Conservation (phyloP, 495 filamentous ascomycete genomes). For the Talaromyces thailandensis region DNA sequence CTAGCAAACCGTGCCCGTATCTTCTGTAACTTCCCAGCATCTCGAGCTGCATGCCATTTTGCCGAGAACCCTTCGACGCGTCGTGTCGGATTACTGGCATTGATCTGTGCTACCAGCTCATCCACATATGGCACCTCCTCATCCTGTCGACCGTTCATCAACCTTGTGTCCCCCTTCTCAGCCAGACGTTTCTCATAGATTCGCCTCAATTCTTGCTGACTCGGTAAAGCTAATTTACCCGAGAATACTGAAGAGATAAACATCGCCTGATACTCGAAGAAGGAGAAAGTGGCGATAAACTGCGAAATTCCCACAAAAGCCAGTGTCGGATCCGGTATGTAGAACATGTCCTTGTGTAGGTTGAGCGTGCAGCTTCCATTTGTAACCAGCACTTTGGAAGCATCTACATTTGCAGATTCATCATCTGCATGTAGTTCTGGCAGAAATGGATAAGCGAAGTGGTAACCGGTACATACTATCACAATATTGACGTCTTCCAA, state of each 20-base stretch:
- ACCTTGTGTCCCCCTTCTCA: not conserved
- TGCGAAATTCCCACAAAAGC: constrained; percentile 67
- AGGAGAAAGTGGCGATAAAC: constrained; percentile 73
- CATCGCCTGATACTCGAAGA: constrained; percentile 67
- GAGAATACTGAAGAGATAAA: constrained; percentile 69
- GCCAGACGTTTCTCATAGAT: not conserved
- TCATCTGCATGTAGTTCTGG: constrained; percentile 40
- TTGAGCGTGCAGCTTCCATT: constrained; percentile 60
- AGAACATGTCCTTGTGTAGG: constrained; percentile 70
- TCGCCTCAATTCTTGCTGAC: constrained; percentile 46
- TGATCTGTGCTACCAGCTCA: not conserved
- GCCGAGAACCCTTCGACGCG: not conserved
- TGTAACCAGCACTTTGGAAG: constrained; percentile 38
- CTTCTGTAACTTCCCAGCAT: not conserved
- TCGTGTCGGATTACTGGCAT: not conserved
- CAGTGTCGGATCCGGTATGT: constrained; percentile 65
- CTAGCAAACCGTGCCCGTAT: not conserved
- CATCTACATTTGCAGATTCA: not conserved
- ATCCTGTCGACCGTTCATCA: not conserved
- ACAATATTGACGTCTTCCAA: constrained; percentile 44
- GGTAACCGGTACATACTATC: constrained; percentile 52
- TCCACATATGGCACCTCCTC: not conserved
- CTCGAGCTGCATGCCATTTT: not conserved
- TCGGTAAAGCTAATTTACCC: constrained; percentile 53
- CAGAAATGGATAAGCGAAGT: constrained; percentile 50